These are phyloP conservation scores for Heliosperma pusillum DNA, from an alignment of 148 eudicot species.

Conservation along the genomic window DNA sequence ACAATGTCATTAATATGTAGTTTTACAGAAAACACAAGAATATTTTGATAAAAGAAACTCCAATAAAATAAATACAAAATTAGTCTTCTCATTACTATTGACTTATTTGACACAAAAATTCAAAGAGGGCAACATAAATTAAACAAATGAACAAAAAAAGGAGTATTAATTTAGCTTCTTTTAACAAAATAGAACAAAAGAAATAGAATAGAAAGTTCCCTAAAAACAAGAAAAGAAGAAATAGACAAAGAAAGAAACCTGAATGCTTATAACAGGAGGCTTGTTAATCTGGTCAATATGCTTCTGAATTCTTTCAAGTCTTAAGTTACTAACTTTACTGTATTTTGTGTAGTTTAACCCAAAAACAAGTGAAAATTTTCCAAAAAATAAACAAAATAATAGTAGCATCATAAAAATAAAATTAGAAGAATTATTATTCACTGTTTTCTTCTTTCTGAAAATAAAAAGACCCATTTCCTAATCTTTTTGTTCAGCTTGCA, in stretches of 20 bases:
- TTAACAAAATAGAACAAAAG: too few relatives aligned
- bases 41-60: too few relatives aligned
- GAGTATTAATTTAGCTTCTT: too few relatives aligned
- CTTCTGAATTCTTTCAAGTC: slow-evolving; percentile 72
- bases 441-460: slow-evolving; percentile 6
- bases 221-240: background rate
- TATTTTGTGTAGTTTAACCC: slow-evolving; percentile 61
- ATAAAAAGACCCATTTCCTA: slow-evolving; percentile 24
- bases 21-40: too few relatives aligned
- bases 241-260: slow-evolving; percentile 36
- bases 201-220: background rate
- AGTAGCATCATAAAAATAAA: slow-evolving; percentile 11
- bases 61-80: too few relatives aligned
- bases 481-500: background rate
- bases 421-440: slow-evolving; percentile 3
- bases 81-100: too few relatives aligned
- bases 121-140: too few relatives aligned
- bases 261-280: slow-evolving; percentile 64
- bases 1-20: too few relatives aligned
- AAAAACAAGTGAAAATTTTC: slow-evolving; percentile 25
- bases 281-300: slow-evolving; percentile 76
- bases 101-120: too few relatives aligned
- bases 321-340: slow-evolving; percentile 70
- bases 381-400: slow-evolving; percentile 25
- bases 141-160: too few relatives aligned